Evolutionary conservation across 345 rosid genomes (phyloP).

Genomic region (Garcia nutans): DNA sequence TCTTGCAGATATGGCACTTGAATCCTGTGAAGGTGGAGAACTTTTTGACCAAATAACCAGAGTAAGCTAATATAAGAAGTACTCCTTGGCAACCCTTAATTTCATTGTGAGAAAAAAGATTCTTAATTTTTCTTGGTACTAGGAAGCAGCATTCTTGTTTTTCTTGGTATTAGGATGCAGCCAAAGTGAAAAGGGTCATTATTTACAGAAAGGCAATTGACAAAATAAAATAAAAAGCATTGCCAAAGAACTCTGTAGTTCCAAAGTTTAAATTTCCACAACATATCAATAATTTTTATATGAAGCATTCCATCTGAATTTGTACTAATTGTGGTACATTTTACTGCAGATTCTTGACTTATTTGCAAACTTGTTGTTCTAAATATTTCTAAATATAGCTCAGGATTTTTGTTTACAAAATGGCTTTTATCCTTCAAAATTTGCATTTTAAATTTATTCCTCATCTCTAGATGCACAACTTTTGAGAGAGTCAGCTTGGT

Average conservation of each 20-base stretch:
- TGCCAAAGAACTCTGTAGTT: not conserved
- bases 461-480: not conserved
- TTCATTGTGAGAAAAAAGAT: slow-evolving; percentile 6
- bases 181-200: not conserved
- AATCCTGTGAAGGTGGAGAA: slow-evolving; percentile 98
- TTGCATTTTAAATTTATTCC: not conserved
- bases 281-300: not conserved
- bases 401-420: not conserved
- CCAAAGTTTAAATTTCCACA: not conserved
- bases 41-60: slow-evolving; percentile 97
- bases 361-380: not conserved
- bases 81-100: not conserved
- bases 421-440: not conserved
- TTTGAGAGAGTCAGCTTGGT: not conserved
- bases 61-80: slow-evolving; percentile 49
- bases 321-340: not conserved
- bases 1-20: slow-evolving; percentile 92
- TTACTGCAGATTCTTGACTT: not conserved
- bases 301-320: not conserved
- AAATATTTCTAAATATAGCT: not conserved
- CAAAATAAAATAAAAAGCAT: not conserved
- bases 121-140: not conserved
- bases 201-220: not conserved
- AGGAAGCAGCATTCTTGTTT: not conserved
- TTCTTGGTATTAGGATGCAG: not conserved